Base-by-base conservation (phyloP, 352 stramenopile genomes). In the Thalassiosira exigua region DNA sequence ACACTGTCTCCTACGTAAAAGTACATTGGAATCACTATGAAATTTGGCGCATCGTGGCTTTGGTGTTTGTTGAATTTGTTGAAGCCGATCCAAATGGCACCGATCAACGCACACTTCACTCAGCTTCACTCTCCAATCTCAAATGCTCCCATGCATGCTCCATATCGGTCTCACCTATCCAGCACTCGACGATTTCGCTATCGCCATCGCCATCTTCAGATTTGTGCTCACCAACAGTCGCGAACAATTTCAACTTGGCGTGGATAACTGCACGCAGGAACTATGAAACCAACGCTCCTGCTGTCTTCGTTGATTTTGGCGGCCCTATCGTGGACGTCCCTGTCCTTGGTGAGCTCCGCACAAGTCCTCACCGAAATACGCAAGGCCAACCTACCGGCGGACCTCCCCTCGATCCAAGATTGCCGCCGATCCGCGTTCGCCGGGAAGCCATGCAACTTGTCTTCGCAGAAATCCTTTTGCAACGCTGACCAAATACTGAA, bases 401-500 rank as follows among this genome's bases (percentile, higher is more conserved):
- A 84, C 30, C 44, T 84, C 5, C 3, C 27, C n/a, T n/a, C 51
- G 42, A 84, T 84, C 33, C 76, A 79, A 62, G 58, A 73, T 26
- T 84, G 76, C 41, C 48, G 76, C 53, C 21, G 64, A 50, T 73
- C 76, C 14, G 76, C 76, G 5, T 77, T 77, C 22, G 39, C 50
- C 12, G 64, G 58, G 11, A 66, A 69, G 14, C 48, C 41, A 14
- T 51, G 65, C 2, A 44, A 69, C 14, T 57, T 84, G 19, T 42
- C 54, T 14, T 44, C 76, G 4, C 69, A 61, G 2, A 72, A 69
- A 65, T 84, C 76, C 29, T 84, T 84, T 32, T 84, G 76, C 30
- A 76, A 84, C 51, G 76, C 76, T 0, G 76, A 84, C 66, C 76
- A 84, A 54, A 80, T 84, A 39, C 69, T 71, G 32, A 58, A 57